Conservation (phyloP, 768 basidiomycete genomes). For the Crucibulum laeve region DNA sequence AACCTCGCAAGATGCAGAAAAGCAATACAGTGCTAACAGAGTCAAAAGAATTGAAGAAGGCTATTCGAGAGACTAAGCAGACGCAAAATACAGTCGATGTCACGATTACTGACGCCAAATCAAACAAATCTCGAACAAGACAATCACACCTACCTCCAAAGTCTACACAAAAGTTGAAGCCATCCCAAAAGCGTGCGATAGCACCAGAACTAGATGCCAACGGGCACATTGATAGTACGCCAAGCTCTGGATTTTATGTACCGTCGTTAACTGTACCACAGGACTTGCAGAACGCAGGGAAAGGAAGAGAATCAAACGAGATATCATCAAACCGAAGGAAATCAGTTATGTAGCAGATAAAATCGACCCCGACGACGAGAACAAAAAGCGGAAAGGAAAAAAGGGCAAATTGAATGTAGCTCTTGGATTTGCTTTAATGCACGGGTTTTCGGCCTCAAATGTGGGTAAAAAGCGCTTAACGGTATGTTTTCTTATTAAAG, state of each 20-base stretch:
- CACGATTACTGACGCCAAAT: not conserved
- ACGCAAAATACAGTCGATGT: not conserved
- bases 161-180: no score
- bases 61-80: not conserved
- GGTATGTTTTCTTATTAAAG: not conserved
- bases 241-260: not conserved
- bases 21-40: not conserved
- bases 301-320: constrained; percentile 1
- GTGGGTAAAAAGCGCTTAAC: constrained; percentile 1
- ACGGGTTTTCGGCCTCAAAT: constrained; percentile 1
- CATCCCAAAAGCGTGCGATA: no score
- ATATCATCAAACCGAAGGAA: not conserved
- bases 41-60: not conserved
- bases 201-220: not conserved
- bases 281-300: not conserved
- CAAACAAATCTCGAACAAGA: not conserved
- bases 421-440: constrained; percentile 1
- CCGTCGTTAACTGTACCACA: not conserved
- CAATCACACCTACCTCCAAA: no score
- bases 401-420: not conserved
- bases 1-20: not conserved
- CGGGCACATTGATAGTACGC: not conserved
- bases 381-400: not conserved
- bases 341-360: not conserved
- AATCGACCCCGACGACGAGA: not conserved